Conservation (phyloP, 2,329 filamentous ascomycete species). For the Blastomyces parvus region DNA sequence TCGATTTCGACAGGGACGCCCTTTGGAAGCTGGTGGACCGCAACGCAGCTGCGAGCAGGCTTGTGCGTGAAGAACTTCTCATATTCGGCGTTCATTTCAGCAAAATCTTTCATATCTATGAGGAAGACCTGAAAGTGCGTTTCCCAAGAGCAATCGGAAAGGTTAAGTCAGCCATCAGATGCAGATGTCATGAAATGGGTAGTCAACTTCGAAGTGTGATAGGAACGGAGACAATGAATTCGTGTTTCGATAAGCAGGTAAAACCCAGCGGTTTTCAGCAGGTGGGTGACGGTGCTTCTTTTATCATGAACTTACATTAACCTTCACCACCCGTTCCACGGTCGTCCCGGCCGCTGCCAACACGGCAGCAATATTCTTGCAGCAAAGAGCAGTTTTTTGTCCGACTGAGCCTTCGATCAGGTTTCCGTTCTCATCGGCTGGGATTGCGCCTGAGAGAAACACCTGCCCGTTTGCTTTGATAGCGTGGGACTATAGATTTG, state of each 20-base stretch:
- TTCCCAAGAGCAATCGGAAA: neutral
- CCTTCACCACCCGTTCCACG: constrained; percentile 76
- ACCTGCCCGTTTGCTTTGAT: constrained; percentile 59
- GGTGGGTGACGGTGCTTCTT: neutral
- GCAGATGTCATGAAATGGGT: neutral
- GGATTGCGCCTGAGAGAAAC: constrained; percentile 69
- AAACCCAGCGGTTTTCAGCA: neutral
- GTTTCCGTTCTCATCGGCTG: constrained; percentile 52
- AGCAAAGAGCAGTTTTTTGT: constrained; percentile 61
- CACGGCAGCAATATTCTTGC: constrained; percentile 74
- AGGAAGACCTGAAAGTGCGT: constrained; percentile 57
- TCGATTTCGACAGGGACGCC: constrained; percentile 57
- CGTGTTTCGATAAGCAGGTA: neutral
- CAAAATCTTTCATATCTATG: constrained; percentile 82
- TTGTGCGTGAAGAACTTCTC: constrained; percentile 59
- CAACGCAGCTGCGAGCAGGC: constrained; percentile 54
- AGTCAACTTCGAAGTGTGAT: neutral
- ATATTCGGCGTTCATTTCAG: constrained; percentile 66
- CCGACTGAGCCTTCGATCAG: constrained; percentile 56
- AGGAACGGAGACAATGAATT: neutral
- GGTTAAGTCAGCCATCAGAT: neutral
- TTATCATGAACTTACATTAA: constrained; percentile 43
- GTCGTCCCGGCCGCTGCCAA: constrained; percentile 71
- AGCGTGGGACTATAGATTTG: constrained; percentile 42
- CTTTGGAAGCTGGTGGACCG: constrained; percentile 54